Conservation (phyloP, 163 green algal genomes). For the Chlorella variabilis region DNA sequence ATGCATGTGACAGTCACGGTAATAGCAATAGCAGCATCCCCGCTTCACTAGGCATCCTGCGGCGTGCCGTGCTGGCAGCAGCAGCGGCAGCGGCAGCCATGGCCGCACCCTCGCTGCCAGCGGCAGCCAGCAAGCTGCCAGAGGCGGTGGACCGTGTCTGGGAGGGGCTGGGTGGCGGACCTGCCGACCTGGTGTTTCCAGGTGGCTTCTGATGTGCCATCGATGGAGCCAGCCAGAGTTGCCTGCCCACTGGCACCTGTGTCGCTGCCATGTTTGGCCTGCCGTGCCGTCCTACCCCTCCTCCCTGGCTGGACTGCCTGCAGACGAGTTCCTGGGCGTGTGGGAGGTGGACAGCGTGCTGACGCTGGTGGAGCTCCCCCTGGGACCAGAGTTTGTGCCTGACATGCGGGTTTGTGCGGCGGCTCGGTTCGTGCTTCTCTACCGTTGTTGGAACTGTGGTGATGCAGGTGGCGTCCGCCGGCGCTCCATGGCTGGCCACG, state of each 20-base stretch:
- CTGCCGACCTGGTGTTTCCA: constrained; percentile 76
- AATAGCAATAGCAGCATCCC: neutral
- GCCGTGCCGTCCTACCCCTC: too few species aligned
- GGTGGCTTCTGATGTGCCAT: neutral
- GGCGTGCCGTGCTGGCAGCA: neutral
- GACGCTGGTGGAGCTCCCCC: constrained; percentile 64
- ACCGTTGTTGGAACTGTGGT: too few species aligned
- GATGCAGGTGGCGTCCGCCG: too few species aligned
- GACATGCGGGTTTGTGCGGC: constrained; percentile 49
- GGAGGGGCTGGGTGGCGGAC: constrained; percentile 74
- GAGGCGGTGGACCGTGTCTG: constrained; percentile 57
- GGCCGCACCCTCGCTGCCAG: neutral
- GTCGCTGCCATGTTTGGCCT: too few species aligned
- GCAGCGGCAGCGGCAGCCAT: neutral
- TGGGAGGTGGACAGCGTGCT: constrained; percentile 76
- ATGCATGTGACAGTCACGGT: neutral
- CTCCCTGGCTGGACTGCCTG: neutral
- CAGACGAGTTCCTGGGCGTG: constrained; percentile 66
- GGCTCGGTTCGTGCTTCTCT: neutral
- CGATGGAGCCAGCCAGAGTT: too few species aligned
- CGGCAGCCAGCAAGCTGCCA: constrained; percentile 47
- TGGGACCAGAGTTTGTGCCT: constrained; percentile 68
- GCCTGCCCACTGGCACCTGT: neutral
- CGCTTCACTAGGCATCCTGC: neutral
- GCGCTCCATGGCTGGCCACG: too few species aligned